Conservation (phyloP, 108 stramenopile species). For the Parietichytrium sp. region DNA sequence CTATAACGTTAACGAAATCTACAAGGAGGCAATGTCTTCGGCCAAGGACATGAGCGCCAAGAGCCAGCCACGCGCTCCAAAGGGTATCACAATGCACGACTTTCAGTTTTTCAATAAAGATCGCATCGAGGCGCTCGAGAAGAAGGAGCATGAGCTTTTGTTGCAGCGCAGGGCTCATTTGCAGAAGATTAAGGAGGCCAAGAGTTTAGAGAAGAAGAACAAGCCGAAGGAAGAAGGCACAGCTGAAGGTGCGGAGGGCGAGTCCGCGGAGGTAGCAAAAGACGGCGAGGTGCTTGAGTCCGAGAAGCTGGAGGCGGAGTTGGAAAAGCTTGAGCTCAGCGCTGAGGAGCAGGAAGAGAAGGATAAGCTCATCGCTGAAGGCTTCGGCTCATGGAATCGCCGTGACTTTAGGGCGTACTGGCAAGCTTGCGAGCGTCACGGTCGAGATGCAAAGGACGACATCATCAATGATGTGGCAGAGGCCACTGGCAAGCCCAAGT, state of each 20-base stretch:
- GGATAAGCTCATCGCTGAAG: conserved; percentile 81
- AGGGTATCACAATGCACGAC: conserved; percentile 83
- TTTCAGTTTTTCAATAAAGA: conserved; percentile 87
- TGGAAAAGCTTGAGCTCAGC: conserved; percentile 50
- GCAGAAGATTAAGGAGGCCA: conserved; percentile 65
- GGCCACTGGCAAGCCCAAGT: conserved; percentile 79
- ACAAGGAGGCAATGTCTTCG: conserved; percentile 70
- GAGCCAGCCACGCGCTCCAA: conserved; percentile 72
- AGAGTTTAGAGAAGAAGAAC: neutral
- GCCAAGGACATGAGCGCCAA: conserved; percentile 73
- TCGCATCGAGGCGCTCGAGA: conserved; percentile 69
- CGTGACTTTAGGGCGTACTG: conserved; percentile 86
- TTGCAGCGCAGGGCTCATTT: conserved; percentile 70
- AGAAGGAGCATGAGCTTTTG: conserved; percentile 72
- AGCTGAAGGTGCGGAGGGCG: no score
- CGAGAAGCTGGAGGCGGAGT: neutral
- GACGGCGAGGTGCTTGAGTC: neutral
- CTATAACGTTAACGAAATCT: conserved; percentile 92
- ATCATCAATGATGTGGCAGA: conserved; percentile 74
- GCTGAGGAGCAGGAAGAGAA: conserved; percentile 75
- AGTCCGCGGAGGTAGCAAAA: neutral
- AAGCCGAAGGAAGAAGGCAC: no score
- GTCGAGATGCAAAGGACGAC: conserved; percentile 78
- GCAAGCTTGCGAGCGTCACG: conserved; percentile 82
- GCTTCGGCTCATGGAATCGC: conserved; percentile 85